Conservation (phyloP, 306 rosid genomes). For the Lupinus albus region DNA sequence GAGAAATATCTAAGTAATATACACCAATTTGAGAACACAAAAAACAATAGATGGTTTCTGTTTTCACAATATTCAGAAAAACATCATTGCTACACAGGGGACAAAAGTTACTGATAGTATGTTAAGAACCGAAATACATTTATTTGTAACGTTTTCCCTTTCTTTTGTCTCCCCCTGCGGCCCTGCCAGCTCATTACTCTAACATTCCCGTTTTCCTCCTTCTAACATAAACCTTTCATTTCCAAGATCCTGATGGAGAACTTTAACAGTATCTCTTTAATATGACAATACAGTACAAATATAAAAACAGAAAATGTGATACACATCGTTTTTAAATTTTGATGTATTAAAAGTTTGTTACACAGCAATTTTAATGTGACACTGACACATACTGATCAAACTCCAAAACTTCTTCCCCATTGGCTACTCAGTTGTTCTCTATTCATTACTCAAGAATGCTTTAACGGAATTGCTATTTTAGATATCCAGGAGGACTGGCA, state of each 20-base stretch:
- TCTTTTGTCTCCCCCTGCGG: too few relatives aligned
- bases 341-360: neutral
- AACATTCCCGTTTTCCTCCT: too few relatives aligned
- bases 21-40: slow-evolving; percentile 4
- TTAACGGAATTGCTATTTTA: neutral
- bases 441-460: neutral
- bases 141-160: too few relatives aligned
- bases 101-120: too few relatives aligned
- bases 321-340: too few relatives aligned
- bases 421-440: neutral
- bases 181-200: too few relatives aligned
- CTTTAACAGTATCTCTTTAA: neutral
- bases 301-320: neutral
- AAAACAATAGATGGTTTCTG: neutral
- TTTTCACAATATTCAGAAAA: neutral
- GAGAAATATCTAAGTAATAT: slow-evolving; percentile 8
- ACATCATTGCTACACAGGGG: neutral
- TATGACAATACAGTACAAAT: neutral
- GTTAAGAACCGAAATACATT: too few relatives aligned
- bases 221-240: too few relatives aligned
- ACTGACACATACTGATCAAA: neutral
- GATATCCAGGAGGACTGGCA: neutral
- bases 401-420: slow-evolving; percentile 4
- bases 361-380: neutral
- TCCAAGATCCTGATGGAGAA: too few relatives aligned